Percentiles rank a stretch among this genome's conserved stretches.
Evolutionary conservation across 2,329 filamentous ascomycete genomes (phyloP).

Genomic region (Trichophaea hybrida): DNA sequence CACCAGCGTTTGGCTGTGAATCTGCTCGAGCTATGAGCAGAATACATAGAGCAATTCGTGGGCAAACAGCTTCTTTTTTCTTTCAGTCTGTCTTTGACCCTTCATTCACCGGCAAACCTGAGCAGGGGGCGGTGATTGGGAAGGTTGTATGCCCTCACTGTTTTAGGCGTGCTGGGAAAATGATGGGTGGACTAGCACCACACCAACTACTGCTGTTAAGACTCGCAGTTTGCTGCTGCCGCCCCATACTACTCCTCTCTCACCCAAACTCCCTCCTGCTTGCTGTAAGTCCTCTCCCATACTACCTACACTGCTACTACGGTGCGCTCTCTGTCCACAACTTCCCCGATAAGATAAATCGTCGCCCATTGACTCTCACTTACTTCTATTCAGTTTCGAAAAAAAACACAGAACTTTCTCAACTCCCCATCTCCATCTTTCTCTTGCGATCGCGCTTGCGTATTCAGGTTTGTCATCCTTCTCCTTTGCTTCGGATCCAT

Average conservation of each 20-base stretch:
- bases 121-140: not conserved
- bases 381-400: slow-evolving; percentile 11
- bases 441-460: slow-evolving; percentile 10
- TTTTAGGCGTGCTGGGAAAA: not conserved
- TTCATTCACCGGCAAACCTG: not conserved
- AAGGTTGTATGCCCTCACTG: not conserved
- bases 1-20: not conserved
- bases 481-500: slow-evolving; percentile 15
- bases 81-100: not conserved
- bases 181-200: slow-evolving; percentile 1
- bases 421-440: slow-evolving; percentile 11
- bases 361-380: slow-evolving; percentile 10
- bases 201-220: not conserved
- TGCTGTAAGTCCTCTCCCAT: slow-evolving; percentile 1
- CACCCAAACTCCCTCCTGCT: slow-evolving; percentile 11
- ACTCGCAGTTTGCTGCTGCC: not conserved
- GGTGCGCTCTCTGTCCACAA: not conserved
- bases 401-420: slow-evolving; percentile 18
- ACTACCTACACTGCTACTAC: not conserved
- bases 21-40: not conserved
- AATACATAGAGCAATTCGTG: not conserved
- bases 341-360: slow-evolving; percentile 20
- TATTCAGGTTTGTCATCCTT: slow-evolving; percentile 17
- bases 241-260: slow-evolving; percentile 15
- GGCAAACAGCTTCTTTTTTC: not conserved